Evolutionary conservation across 441 rosid species (phyloP).

Genomic region (Populus tomentosa): DNA sequence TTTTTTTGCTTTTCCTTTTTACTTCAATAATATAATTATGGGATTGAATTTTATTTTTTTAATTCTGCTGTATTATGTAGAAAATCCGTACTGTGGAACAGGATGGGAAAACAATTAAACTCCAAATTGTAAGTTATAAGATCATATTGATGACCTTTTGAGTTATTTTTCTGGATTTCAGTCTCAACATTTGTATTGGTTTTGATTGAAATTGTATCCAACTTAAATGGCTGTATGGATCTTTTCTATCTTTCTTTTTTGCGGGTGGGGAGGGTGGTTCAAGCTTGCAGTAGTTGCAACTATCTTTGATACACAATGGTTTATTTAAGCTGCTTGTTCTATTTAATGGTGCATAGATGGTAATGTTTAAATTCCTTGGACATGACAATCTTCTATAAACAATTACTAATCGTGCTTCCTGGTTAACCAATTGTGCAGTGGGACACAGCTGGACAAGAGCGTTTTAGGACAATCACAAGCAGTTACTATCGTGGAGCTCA

Average conservation of each 20-base stretch:
- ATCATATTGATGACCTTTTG: neutral
- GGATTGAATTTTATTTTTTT: neutral
- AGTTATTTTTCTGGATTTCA: neutral
- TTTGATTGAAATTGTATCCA: neutral
- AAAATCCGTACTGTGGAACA: conserved; percentile 98
- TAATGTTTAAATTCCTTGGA: neutral
- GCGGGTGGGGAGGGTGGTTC: neutral
- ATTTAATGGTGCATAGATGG: neutral
- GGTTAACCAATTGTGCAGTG: conserved; percentile 33
- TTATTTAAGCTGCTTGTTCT: neutral
- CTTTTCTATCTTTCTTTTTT: neutral
- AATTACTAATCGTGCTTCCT: conserved; percentile 7
- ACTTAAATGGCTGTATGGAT: neutral
- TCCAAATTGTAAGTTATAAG: conserved; percentile 69
- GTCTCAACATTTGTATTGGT: neutral
- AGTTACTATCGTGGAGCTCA: conserved; percentile 80
- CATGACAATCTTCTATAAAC: neutral
- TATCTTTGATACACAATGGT: neutral
- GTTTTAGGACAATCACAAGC: conserved; percentile 69
- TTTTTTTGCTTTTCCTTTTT: neutral
- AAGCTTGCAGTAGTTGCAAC: neutral
- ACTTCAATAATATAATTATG: neutral
- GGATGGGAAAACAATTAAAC: conserved; percentile 92
- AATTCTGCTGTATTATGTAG: conserved; percentile 29
- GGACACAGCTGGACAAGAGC: conserved; percentile 81